phyloP scores from a whole-genome alignment of 129 eudicot genomes.

The Chrysanthemum lavandulifolium region DNA sequence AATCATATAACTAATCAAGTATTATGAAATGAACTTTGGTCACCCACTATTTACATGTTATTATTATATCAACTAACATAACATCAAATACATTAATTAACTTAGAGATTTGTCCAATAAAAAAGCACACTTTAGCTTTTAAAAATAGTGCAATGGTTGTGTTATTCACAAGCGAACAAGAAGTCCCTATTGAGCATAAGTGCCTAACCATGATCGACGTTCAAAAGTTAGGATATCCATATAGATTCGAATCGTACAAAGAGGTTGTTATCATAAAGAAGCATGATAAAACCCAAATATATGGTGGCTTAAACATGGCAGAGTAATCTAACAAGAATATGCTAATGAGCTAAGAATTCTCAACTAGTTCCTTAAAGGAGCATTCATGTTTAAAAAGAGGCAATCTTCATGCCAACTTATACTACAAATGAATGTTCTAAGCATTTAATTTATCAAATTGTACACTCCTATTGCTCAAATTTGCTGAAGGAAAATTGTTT shows the following conservation, averaged over 20 bases:
- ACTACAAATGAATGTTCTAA: too few species aligned
- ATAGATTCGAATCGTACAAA: not conserved
- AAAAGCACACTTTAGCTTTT: not conserved
- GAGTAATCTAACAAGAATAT: not conserved
- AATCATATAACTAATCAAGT: slow-evolving; percentile 22
- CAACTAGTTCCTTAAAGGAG: too few species aligned
- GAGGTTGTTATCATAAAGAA: not conserved
- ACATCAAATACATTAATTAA: slow-evolving; percentile 22
- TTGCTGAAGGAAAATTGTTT: too few species aligned
- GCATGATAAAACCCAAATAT: not conserved
- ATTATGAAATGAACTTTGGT: slow-evolving; percentile 23
- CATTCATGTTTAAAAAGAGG: too few species aligned
- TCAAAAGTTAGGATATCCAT: not conserved
- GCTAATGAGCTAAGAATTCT: too few species aligned
- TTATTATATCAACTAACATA: slow-evolving; percentile 16
- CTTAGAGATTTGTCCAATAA: slow-evolving; percentile 3
- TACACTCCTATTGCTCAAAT: too few species aligned
- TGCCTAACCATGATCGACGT: not conserved
- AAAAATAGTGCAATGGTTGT: not conserved
- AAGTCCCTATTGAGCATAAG: not conserved
- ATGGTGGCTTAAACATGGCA: not conserved
- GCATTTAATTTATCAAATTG: too few species aligned
- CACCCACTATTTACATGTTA: slow-evolving; percentile 23
- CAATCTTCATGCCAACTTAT: too few species aligned
- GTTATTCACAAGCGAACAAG: not conserved